Conservation (phyloP, 129 eudicot genomes). For the Pittosporum tobira region DNA sequence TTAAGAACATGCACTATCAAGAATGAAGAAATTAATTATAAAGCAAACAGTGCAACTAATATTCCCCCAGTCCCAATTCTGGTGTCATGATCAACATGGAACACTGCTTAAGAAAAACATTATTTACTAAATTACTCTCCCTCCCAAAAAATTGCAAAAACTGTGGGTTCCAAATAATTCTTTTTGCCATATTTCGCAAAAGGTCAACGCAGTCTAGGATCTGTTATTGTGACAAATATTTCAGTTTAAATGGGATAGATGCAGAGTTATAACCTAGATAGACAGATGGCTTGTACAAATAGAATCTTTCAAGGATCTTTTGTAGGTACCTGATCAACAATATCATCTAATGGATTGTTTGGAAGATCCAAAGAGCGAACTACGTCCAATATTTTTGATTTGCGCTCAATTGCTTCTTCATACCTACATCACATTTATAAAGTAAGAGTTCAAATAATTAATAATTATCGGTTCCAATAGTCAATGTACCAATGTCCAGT, state of each 20-base stretch:
- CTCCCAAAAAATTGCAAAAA: too few species aligned
- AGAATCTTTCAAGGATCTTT: neutral
- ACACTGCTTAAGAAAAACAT: too few species aligned
- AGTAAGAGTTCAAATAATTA: constrained; percentile 1
- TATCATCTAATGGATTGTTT: constrained; percentile 96
- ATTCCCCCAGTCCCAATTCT: too few species aligned
- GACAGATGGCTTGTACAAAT: neutral
- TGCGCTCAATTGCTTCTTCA: constrained; percentile 80
- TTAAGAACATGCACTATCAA: too few species aligned
- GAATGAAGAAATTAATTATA: too few species aligned
- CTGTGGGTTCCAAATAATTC: too few species aligned
- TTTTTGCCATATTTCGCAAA: too few species aligned
- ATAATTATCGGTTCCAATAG: neutral
- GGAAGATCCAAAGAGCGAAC: constrained; percentile 86
- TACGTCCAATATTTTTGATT: constrained; percentile 60
- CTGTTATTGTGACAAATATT: neutral
- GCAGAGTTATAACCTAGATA: neutral
- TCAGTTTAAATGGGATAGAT: neutral
- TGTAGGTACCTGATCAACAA: constrained; percentile 82
- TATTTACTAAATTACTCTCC: too few species aligned
- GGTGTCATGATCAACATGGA: too few species aligned
- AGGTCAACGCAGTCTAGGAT: too few species aligned
- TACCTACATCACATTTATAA: constrained; percentile 44
- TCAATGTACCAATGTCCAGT: too few species aligned
- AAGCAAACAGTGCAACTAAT: too few species aligned